Evolutionary conservation across 345 rosid genomes (phyloP).

Genomic region (Sonneratia alba): DNA sequence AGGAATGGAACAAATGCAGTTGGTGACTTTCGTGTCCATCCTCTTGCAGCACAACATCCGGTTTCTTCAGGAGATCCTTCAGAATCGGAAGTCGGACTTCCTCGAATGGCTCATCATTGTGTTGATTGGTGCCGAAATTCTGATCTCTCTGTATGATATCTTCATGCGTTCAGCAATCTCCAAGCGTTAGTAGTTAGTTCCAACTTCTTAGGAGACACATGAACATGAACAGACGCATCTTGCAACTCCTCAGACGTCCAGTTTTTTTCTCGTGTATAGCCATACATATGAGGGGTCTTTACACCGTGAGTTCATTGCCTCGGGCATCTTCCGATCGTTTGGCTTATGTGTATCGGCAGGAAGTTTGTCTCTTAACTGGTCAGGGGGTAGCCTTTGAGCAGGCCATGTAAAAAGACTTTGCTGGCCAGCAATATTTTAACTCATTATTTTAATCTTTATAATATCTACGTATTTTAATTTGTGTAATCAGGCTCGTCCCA

Average conservation of each 20-base stretch:
- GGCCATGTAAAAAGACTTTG: too few relatives aligned
- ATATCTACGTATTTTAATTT: too few relatives aligned
- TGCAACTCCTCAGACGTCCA: background rate
- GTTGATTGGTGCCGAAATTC: constrained; percentile 68
- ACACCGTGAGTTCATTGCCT: background rate
- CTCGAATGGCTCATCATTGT: constrained; percentile 92
- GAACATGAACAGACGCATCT: background rate
- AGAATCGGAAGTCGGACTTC: constrained; percentile 88
- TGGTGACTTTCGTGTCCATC: background rate
- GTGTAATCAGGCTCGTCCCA: too few relatives aligned
- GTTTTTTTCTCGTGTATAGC: background rate
- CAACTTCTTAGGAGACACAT: background rate
- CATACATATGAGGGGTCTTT: background rate
- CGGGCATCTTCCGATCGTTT: background rate
- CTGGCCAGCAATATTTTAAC: too few relatives aligned
- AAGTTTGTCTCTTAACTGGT: too few relatives aligned
- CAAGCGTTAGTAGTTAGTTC: constrained; percentile 5
- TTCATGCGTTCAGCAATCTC: constrained; percentile 13
- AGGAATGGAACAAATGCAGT: background rate
- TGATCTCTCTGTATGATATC: constrained; percentile 56
- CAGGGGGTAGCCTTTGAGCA: too few relatives aligned
- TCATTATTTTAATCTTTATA: too few relatives aligned
- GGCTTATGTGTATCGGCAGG: too few relatives aligned
- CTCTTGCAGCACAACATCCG: constrained; percentile 81
- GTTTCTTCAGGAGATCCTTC: constrained; percentile 90